These are phyloP conservation scores for Avena eriantha DNA, from an alignment of 176 grass and related monocot genomes.

Conservation along the genomic window DNA sequence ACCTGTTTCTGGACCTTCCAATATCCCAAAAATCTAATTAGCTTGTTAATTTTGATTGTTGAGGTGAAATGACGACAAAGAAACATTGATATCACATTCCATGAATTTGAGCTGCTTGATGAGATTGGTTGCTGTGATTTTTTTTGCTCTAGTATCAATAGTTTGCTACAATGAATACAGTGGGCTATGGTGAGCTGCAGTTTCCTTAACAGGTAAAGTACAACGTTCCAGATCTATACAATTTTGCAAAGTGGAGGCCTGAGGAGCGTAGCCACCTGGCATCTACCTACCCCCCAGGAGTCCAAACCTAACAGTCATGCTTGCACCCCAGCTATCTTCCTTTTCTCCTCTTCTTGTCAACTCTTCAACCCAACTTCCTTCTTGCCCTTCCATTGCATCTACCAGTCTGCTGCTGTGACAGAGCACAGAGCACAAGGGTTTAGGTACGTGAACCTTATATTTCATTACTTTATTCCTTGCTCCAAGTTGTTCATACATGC, in stretches of 20 bases:
- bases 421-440: constrained; percentile 24
- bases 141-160: background rate
- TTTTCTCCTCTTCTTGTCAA: constrained; percentile 38
- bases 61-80: background rate
- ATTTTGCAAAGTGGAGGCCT: constrained; percentile 18
- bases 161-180: background rate
- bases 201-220: constrained; percentile 4
- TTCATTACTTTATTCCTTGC: constrained; percentile 26
- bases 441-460: constrained; percentile 18
- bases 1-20: background rate
- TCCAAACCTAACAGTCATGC: constrained; percentile 56
- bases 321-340: constrained; percentile 32
- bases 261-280: constrained; percentile 28
- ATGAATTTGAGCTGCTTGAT: background rate
- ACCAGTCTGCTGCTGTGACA: constrained; percentile 20
- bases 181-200: background rate
- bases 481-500: constrained; percentile 18
- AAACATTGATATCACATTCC: background rate
- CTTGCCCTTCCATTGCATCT: constrained; percentile 32
- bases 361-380: constrained; percentile 29
- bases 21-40: background rate
- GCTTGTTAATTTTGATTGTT: background rate
- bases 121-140: background rate
- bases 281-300: constrained; percentile 14
- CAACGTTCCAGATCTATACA: background rate